These are phyloP conservation scores for Fraxinus sp. DNA, from an alignment of 305 asterid genomes.

Conservation along the genomic window DNA sequence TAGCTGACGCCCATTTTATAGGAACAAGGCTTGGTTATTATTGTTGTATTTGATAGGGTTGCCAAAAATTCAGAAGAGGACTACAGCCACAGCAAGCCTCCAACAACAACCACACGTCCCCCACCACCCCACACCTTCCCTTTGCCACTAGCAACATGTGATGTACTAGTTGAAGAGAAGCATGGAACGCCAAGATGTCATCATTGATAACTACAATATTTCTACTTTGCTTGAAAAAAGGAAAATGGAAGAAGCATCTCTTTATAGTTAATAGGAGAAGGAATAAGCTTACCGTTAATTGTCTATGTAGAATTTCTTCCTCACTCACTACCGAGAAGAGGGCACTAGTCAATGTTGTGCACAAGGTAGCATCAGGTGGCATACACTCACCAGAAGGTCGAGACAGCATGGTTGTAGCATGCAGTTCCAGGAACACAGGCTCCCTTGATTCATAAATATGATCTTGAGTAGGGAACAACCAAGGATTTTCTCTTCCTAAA, in stretches of 20 bases:
- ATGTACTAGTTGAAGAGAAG: neutral
- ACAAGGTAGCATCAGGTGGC: conserved; percentile 84
- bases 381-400: conserved; percentile 88
- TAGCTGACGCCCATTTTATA: neutral
- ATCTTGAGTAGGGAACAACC: conserved; percentile 89
- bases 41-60: neutral
- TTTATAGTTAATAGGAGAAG: neutral
- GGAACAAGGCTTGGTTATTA: neutral
- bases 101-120: neutral
- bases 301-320: conserved; percentile 73
- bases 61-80: neutral
- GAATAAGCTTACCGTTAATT: conserved; percentile 63
- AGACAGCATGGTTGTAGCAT: conserved; percentile 79
- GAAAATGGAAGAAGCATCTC: neutral
- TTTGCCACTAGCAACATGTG: neutral
- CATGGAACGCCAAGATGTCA: neutral
- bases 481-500: conserved; percentile 66
- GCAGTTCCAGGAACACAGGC: conserved; percentile 76
- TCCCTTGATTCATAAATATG: conserved; percentile 52
- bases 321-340: conserved; percentile 77
- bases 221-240: neutral
- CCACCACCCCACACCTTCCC: neutral
- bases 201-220: neutral
- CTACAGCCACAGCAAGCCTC: neutral
- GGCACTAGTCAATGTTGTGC: conserved; percentile 82